Percentiles rank a stretch among this genome's conserved stretches.
phyloP scores from a whole-genome alignment of 1,284 basidiomycete species.

The Sporisorium iseilematis-ciliati region DNA sequence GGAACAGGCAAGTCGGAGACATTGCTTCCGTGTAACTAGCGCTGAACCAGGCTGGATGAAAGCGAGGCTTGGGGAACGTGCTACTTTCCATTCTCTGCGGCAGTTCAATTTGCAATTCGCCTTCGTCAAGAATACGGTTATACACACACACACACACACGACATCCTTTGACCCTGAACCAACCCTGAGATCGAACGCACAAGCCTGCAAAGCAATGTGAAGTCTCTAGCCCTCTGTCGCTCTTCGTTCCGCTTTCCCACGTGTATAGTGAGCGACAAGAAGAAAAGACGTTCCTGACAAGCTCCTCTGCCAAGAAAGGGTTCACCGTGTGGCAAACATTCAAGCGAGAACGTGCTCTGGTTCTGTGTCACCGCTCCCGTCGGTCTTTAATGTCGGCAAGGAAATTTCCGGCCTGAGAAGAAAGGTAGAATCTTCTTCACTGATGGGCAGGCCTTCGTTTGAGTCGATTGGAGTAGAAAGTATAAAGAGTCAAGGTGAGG shows the following conservation, averaged over 20 bases:
- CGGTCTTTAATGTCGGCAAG: neutral
- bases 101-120: conserved; percentile 19
- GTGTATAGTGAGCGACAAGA: neutral
- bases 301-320: neutral
- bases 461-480: too few species aligned
- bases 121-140: neutral
- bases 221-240: neutral
- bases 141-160: conserved; percentile 6
- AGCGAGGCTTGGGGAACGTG: too few species aligned
- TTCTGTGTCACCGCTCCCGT: neutral
- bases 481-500: too few species aligned
- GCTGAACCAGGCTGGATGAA: too few species aligned
- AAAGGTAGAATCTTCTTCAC: neutral
- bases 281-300: conserved; percentile 7
- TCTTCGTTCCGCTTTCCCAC: neutral
- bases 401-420: neutral
- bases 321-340: neutral
- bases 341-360: conserved; percentile 15
- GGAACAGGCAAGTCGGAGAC: neutral
- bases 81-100: neutral
- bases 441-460: too few species aligned
- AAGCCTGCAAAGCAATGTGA: neutral
- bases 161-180: conserved; percentile 5
- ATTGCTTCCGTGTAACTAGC: too few species aligned
- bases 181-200: neutral